phyloP scores from a whole-genome alignment of 2,329 filamentous ascomycete species.

The Tolypocladium tropicale region DNA sequence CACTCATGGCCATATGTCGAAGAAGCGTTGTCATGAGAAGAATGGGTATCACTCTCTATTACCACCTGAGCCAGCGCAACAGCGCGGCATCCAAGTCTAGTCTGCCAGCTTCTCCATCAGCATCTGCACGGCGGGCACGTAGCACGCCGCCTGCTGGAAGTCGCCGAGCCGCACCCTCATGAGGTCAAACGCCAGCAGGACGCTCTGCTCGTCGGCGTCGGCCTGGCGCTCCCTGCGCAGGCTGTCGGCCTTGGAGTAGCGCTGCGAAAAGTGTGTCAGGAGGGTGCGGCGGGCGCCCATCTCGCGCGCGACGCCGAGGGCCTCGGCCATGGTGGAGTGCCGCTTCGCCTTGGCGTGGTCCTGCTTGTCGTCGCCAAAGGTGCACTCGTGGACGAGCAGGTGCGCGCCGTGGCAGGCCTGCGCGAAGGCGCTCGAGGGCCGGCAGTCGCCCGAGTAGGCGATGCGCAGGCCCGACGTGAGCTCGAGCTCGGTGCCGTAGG shows the following conservation, averaged over 20 bases:
- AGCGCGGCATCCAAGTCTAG: background rate
- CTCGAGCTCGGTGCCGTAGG: conserved; percentile 67
- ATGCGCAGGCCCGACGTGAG: conserved; percentile 75
- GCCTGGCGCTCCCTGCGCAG: conserved; percentile 21
- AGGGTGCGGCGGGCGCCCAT: conserved; percentile 78
- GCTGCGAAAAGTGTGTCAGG: conserved; percentile 90
- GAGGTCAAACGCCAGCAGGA: conserved; percentile 68
- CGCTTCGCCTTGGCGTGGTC: conserved; percentile 78
- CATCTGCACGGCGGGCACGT: conserved; percentile 42
- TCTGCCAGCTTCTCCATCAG: conserved; percentile 36
- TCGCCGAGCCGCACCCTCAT: conserved; percentile 66
- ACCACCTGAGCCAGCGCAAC: background rate
- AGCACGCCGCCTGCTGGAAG: conserved; percentile 55
- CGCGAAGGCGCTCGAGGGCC: conserved; percentile 63
- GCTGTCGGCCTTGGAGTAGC: conserved; percentile 61
- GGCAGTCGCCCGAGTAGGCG: conserved; percentile 89
- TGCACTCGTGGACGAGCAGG: conserved; percentile 88
- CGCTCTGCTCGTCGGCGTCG: conserved; percentile 20
- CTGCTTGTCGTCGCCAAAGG: conserved; percentile 77
- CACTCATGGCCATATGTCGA: too few relatives aligned
- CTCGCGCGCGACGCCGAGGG: conserved; percentile 60
- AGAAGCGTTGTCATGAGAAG: background rate
- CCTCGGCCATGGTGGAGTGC: conserved; percentile 82
- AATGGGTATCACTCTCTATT: background rate
- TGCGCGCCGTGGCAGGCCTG: conserved; percentile 64